Percentiles rank a stretch among this genome's conserved stretches.
Evolutionary conservation across 2,329 filamentous ascomycete species (phyloP).

Genomic region (Kalmusia sp.): DNA sequence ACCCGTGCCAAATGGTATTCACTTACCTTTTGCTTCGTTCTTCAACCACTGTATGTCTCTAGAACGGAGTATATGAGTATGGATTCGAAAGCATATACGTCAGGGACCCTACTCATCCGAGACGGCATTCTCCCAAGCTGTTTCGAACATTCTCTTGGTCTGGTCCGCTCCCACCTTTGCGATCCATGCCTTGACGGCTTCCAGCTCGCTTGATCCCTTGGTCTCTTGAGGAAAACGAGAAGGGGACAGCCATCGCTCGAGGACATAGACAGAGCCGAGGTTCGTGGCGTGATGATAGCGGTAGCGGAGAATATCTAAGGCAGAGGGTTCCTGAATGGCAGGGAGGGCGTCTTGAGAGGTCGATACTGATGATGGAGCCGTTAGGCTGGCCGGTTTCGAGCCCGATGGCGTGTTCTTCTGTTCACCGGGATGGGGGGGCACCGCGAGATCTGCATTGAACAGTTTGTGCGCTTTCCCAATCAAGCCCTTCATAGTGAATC

Average conservation of each 20-base stretch:
- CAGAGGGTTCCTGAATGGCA: constrained; percentile 47
- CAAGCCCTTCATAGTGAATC: constrained; percentile 4
- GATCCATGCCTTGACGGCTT: constrained; percentile 58
- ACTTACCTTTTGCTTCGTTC: constrained; percentile 56
- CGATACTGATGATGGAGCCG: not conserved
- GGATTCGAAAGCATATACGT: not conserved
- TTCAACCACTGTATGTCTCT: constrained; percentile 61
- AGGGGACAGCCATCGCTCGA: constrained; percentile 64
- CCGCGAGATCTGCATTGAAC: constrained; percentile 1
- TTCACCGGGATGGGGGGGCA: not conserved
- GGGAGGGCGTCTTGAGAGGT: constrained; percentile 17
- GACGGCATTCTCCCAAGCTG: constrained; percentile 60
- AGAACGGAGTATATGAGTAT: not conserved
- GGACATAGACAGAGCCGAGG: constrained; percentile 65
- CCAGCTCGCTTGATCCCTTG: constrained; percentile 58
- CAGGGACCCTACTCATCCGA: constrained; percentile 45
- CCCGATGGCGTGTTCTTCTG: not conserved
- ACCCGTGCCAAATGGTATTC: not conserved
- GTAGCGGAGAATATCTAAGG: constrained; percentile 58
- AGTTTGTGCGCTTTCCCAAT: constrained; percentile 9
- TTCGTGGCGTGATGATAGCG: constrained; percentile 68
- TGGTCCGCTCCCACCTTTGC: constrained; percentile 55
- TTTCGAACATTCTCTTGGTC: constrained; percentile 59
- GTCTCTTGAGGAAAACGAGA: constrained; percentile 57
- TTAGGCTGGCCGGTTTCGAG: not conserved